phyloP scores from a whole-genome alignment of 2,329 filamentous ascomycete genomes.

The Orbilia brochopaga region DNA sequence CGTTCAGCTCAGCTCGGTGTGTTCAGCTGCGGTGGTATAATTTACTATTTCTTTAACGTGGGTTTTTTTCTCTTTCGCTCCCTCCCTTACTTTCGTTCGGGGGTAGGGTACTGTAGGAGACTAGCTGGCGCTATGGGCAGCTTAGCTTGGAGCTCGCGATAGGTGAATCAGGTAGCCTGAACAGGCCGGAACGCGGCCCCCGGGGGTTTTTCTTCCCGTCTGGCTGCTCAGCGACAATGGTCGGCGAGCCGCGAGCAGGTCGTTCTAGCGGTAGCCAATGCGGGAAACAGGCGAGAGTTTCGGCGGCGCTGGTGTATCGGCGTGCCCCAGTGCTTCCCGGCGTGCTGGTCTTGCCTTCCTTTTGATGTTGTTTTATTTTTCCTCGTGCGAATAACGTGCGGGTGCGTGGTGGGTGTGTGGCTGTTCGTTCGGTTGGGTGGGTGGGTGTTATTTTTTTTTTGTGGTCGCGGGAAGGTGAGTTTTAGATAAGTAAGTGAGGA shows the following conservation, averaged over 20 bases:
- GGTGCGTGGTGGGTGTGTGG: neutral
- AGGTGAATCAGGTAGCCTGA: neutral
- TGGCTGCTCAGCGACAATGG: conserved; percentile 4
- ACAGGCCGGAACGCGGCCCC: conserved; percentile 29
- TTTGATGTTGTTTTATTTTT: conserved; percentile 13
- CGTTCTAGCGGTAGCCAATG: neutral
- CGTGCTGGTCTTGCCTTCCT: conserved; percentile 5
- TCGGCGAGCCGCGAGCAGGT: neutral
- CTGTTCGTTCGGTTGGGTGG: conserved; percentile 13
- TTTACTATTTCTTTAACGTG: neutral
- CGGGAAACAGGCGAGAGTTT: conserved; percentile 16
- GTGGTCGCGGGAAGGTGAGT: conserved; percentile 45
- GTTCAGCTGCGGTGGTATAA: neutral
- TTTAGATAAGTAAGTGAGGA: conserved; percentile 22
- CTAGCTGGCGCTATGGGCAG: neutral
- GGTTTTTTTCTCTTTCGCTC: neutral
- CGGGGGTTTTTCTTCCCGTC: conserved; percentile 33
- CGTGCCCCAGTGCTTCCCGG: neutral
- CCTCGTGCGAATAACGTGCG: neutral
- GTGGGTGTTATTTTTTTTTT: too few relatives aligned
- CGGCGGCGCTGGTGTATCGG: conserved; percentile 32
- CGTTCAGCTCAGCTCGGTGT: conserved; percentile 2
- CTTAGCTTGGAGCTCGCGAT: neutral
- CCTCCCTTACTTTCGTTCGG: neutral
- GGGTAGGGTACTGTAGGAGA: too few relatives aligned